A percentile compares a stretch with the other conserved stretches of the same genome.
These are phyloP conservation scores for Firmiana major DNA, from an alignment of 345 rosid genomes.

Conservation along the genomic window DNA sequence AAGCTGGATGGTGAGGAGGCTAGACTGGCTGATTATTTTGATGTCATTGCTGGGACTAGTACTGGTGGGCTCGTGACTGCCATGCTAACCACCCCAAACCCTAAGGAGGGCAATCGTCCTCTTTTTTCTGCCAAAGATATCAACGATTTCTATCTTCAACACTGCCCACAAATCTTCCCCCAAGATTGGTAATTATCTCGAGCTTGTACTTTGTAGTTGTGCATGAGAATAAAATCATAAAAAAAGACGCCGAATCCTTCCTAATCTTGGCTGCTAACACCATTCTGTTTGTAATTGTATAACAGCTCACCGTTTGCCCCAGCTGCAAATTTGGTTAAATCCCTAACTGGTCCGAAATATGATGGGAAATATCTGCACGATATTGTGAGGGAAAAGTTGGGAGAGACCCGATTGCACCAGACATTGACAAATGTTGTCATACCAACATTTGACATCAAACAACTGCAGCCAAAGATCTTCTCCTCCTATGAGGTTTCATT, in stretches of 20 bases:
- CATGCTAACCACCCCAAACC: constrained; percentile 58
- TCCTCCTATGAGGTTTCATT: constrained; percentile 30
- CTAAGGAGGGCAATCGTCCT: constrained; percentile 32
- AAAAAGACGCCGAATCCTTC: not conserved
- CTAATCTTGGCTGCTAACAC: not conserved
- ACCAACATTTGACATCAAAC: constrained; percentile 46
- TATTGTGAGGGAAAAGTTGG: constrained; percentile 34
- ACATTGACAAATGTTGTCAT: constrained; percentile 45
- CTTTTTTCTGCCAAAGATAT: constrained; percentile 15
- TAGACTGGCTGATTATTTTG: constrained; percentile 69
- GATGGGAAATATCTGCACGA: constrained; percentile 39
- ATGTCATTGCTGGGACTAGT: constrained; percentile 61
- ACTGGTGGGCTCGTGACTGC: constrained; percentile 65
- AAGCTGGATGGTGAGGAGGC: constrained; percentile 62
- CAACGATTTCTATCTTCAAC: constrained; percentile 28
- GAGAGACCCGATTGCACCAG: constrained; percentile 23
- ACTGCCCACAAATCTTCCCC: constrained; percentile 43
- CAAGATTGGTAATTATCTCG: constrained; percentile 23
- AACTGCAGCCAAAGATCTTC: constrained; percentile 47
- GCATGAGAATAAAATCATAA: not conserved
- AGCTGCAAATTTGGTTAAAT: constrained; percentile 8
- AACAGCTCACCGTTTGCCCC: not conserved
- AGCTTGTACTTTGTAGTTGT: not conserved
- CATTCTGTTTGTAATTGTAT: not conserved
- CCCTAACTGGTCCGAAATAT: constrained; percentile 39